phyloP scores from a whole-genome alignment of 345 rosid genomes.

The Erysimum cheiranthoides region DNA sequence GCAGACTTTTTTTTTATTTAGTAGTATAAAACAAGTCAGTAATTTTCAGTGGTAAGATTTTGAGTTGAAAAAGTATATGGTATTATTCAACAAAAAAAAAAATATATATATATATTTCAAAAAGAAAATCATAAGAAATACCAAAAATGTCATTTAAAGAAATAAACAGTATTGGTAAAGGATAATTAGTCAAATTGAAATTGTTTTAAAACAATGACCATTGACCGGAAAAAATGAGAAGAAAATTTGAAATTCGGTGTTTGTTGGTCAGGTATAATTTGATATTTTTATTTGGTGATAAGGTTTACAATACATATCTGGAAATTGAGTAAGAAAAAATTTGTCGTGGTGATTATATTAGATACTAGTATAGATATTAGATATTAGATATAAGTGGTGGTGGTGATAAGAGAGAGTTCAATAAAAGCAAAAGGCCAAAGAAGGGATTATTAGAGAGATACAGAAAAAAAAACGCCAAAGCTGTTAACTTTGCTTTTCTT shows the following conservation, averaged over 20 bases:
- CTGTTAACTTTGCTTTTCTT: conserved; percentile 12
- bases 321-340: conserved; percentile 7
- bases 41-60: no score
- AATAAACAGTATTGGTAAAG: background rate
- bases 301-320: conserved; percentile 30
- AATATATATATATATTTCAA: no score
- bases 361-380: no score
- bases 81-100: no score
- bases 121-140: no score
- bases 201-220: conserved; percentile 10
- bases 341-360: conserved; percentile 13
- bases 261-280: background rate
- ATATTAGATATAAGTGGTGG: no score
- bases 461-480: conserved; percentile 25
- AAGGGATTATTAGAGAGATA: conserved; percentile 7
- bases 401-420: conserved; percentile 24
- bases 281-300: conserved; percentile 3
- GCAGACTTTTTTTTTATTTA: no score
- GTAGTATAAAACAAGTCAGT: no score
- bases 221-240: conserved; percentile 21
- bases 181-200: conserved; percentile 33
- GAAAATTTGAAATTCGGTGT: background rate
- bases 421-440: conserved; percentile 31
- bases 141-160: background rate
- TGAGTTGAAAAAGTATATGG: no score